A percentile compares a stretch with the other conserved stretches of the same genome.
Evolutionary conservation across 495 filamentous ascomycete genomes (phyloP).

Genomic region (Chaetomium cochliodes): DNA sequence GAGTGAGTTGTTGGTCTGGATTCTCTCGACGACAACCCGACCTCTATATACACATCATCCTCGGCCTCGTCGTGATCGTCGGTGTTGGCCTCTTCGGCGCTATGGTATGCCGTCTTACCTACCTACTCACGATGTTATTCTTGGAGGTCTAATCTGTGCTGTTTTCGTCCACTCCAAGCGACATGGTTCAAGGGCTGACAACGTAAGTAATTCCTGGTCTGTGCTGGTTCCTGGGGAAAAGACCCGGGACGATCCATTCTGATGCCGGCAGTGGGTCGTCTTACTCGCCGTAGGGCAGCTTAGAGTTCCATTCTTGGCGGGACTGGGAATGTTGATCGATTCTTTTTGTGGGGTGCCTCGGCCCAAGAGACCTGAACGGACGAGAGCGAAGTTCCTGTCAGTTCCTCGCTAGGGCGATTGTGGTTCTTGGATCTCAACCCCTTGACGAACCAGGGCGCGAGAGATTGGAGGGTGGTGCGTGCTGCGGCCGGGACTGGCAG

Average conservation of each 20-base stretch:
- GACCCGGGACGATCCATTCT: conserved; percentile 2
- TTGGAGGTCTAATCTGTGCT: neutral
- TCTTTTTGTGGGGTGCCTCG: neutral
- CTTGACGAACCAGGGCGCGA: neutral
- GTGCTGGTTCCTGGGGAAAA: too few relatives aligned
- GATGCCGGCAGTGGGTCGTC: neutral
- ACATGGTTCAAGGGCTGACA: neutral
- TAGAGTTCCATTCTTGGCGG: neutral
- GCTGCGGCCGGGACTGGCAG: neutral
- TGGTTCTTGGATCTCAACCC: neutral
- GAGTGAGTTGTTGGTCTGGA: neutral
- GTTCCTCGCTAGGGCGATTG: neutral
- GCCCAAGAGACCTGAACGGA: neutral
- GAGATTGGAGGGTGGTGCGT: neutral
- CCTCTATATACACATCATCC: neutral
- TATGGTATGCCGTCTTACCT: conserved; percentile 1
- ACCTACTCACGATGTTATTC: neutral
- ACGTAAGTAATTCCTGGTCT: neutral
- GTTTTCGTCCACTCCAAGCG: neutral
- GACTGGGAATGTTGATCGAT: neutral
- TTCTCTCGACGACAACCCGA: neutral
- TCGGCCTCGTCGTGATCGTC: neutral
- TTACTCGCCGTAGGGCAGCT: neutral
- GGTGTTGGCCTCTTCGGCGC: neutral
- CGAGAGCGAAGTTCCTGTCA: neutral